Conservation (phyloP, 1,284 basidiomycete species). For the Leucoagaricus sp. region DNA sequence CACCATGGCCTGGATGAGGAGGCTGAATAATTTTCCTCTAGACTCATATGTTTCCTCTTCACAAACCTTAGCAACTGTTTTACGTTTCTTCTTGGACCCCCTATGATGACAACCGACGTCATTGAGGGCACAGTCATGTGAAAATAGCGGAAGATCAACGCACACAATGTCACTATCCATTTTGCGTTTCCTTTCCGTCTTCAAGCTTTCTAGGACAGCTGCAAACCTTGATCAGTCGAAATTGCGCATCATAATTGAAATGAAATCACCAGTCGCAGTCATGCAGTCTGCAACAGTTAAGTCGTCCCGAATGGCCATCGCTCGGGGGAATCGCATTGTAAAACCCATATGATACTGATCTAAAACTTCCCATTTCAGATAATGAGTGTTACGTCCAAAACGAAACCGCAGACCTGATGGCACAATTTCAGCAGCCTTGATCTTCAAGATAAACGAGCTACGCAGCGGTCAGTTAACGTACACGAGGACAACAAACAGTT, state of each 20-base stretch:
- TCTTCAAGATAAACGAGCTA: constrained; percentile 85
- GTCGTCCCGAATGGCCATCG: constrained; percentile 78
- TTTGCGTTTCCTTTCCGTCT: constrained; percentile 69
- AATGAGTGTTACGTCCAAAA: background rate
- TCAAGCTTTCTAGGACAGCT: constrained; percentile 55
- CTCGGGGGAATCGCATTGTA: constrained; percentile 89
- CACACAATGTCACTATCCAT: constrained; percentile 61
- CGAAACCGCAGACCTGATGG: constrained; percentile 52
- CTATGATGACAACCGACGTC: constrained; percentile 32
- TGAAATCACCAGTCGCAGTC: constrained; percentile 56
- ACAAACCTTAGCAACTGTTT: constrained; percentile 48
- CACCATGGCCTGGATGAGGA: constrained; percentile 48
- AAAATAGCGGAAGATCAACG: constrained; percentile 17
- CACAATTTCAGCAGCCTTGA: constrained; percentile 90
- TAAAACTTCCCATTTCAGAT: constrained; percentile 26
- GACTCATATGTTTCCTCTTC: background rate
- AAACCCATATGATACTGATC: constrained; percentile 74
- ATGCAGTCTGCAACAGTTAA: constrained; percentile 68
- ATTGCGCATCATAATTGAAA: background rate
- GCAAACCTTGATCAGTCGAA: background rate
- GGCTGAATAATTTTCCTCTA: background rate
- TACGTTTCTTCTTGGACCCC: constrained; percentile 65
- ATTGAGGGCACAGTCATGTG: constrained; percentile 2
- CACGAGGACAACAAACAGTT: background rate
- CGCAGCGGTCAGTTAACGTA: background rate